Conservation (phyloP, 2,329 filamentous ascomycete species). For the Knoxdaviesia capensis region DNA sequence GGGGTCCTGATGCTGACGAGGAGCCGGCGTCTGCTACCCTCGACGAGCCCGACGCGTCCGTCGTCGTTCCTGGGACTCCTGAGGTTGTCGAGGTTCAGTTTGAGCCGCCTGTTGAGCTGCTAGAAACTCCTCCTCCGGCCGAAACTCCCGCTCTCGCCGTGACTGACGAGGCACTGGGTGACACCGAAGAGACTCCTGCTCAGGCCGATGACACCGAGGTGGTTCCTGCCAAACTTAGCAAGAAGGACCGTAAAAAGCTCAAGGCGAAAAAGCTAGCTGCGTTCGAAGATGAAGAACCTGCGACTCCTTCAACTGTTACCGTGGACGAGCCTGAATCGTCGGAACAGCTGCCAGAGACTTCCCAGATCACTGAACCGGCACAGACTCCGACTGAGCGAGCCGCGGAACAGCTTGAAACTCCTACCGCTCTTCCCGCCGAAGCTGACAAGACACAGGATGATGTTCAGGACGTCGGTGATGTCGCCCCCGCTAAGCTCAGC, state of each 20-base stretch:
- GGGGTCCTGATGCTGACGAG: background rate
- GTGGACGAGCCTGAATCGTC: background rate
- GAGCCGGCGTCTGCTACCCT: background rate
- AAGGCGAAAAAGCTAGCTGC: conserved; percentile 1
- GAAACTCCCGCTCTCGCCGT: background rate
- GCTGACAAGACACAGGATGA: no score
- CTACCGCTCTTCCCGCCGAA: no score
- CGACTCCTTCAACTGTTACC: background rate
- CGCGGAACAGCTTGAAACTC: no score
- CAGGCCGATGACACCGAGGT: no score
- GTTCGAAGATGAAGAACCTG: background rate
- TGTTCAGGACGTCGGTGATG: no score
- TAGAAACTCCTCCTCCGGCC: background rate
- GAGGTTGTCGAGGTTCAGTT: background rate
- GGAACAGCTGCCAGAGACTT: no score
- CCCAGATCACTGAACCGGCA: no score
- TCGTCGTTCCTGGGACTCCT: background rate
- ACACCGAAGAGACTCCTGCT: background rate
- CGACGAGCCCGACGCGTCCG: background rate
- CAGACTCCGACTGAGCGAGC: no score
- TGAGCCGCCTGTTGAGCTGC: background rate
- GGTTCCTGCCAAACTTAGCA: background rate
- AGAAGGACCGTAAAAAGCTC: conserved; percentile 5
- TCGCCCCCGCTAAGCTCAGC: no score
- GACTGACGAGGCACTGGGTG: background rate